Evolutionary conservation across 257 asterid species (phyloP), one percentile per base, ranked within the genome.

Genomic region (Jacaranda copaia): DNA sequence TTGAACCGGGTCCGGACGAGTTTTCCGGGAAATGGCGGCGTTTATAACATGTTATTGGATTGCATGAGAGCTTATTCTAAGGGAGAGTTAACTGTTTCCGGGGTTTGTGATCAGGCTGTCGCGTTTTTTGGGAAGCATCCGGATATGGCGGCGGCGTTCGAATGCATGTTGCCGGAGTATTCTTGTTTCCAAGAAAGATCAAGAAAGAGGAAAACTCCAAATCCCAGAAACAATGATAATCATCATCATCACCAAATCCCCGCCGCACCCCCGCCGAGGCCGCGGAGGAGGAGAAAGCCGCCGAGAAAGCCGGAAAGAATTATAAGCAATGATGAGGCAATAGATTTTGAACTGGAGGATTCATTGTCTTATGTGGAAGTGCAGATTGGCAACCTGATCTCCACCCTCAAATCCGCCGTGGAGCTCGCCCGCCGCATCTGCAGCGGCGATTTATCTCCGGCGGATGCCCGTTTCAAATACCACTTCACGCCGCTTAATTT

Each of bases 401-500:
- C 48, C 3, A 10, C 20, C 4, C 1, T 2, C 35, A 15, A 0
- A 0, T 38, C 5, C 0, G 70, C 65, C 13, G 3, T 0, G 56
- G 0, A 0, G 0, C 46, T 77, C 64, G 0, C 0, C 10, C 3
- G 4, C 36, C 8, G 5, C 61, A 15, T 77, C 58, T 1, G 10
- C 56, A 1, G 4, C 3, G 66, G 58, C 19, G 0, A 11, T 6
- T 5, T 69, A 3, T 20, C 72, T 2, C 59, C 72, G 38, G 59
- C 55, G 3, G 35, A 42, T 4, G 8, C 68, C 70, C 43, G 60
- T 16, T n/a, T 63, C 18, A 3, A 42, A 4, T 10, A 42, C 43
- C 45, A 53, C 20, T 72, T 78, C 3, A 52, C 73, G 13, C 1
- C 67, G 55, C 36, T 64, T 0, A 56, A 72, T n/a, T 16, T 78